These are phyloP conservation scores for Pichia nanzhaoensis DNA, from an alignment of 805 yeast genomes.

Conservation along the genomic window DNA sequence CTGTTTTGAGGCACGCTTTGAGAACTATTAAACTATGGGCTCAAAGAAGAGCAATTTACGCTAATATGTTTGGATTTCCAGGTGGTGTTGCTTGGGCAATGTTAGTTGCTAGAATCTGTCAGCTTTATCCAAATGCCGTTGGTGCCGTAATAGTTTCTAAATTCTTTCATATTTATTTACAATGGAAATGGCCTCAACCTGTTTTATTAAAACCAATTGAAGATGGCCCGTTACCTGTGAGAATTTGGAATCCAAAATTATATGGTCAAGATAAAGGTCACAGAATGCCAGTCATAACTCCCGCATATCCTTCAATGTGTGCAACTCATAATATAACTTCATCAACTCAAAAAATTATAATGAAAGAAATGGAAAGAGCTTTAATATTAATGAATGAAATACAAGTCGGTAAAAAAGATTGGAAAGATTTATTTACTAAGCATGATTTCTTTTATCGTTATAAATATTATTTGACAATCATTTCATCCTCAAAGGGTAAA, in stretches of 20 bases:
- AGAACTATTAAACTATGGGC: constrained; percentile 97
- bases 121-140: constrained; percentile 91
- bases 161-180: constrained; percentile 75
- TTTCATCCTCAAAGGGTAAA: constrained; percentile 65
- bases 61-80: constrained; percentile 93
- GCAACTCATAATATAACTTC: constrained; percentile 93
- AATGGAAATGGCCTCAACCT: constrained; percentile 99
- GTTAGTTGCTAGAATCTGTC: constrained; percentile 97
- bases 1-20: constrained; percentile 86
- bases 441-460: constrained; percentile 80
- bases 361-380: constrained; percentile 77
- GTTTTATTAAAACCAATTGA: constrained; percentile 88
- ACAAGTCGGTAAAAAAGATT: constrained; percentile 49
- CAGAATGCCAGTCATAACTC: constrained; percentile 96
- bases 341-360: constrained; percentile 78
- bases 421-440: constrained; percentile 71
- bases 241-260: constrained; percentile 93
- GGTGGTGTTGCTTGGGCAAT: constrained; percentile 99
- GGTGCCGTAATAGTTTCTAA: constrained; percentile 86
- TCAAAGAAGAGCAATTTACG: constrained; percentile 87
- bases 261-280: constrained; percentile 88
- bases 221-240: constrained; percentile 93
- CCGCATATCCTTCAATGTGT: constrained; percentile 98
- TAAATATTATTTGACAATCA: constrained; percentile 78
- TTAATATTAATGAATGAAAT: constrained; percentile 64